Conservation (phyloP, 75 land plant genomes). For the Pinus tabuliformis region DNA sequence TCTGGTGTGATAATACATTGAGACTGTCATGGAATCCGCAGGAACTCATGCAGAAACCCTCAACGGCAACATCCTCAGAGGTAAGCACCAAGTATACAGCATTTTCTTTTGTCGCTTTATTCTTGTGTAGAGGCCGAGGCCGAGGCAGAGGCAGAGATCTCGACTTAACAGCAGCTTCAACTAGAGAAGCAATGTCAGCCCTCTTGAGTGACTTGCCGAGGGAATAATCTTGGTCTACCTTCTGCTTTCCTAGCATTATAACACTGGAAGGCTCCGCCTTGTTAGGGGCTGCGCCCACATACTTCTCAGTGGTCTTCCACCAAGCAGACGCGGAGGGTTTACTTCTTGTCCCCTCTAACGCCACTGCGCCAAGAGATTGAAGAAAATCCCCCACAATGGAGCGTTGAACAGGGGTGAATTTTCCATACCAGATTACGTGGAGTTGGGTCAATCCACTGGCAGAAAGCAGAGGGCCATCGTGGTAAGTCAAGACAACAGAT, state of each 20-base stretch:
- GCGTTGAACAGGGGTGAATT: constrained; percentile 51
- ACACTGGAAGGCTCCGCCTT: constrained; percentile 10
- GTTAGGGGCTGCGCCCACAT: constrained; percentile 32
- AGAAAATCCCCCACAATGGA: constrained; percentile 60
- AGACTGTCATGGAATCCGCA: constrained; percentile 54
- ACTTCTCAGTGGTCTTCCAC: constrained; percentile 67
- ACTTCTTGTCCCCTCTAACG: constrained; percentile 10
- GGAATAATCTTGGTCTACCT: constrained; percentile 35
- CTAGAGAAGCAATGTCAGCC: constrained; percentile 24
- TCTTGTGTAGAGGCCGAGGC: neutral
- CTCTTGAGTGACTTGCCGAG: constrained; percentile 39
- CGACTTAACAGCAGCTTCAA: neutral
- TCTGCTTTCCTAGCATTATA: constrained; percentile 22
- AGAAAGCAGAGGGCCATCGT: constrained; percentile 57
- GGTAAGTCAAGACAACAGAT: constrained; percentile 55
- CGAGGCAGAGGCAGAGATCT: neutral
- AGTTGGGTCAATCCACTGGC: constrained; percentile 37
- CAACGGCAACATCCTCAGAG: constrained; percentile 62
- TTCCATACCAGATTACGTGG: constrained; percentile 68
- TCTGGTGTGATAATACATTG: neutral
- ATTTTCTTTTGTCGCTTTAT: constrained; percentile 1
- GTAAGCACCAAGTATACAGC: constrained; percentile 61
- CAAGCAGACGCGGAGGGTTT: constrained; percentile 16
- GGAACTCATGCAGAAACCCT: constrained; percentile 68
- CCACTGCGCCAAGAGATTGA: constrained; percentile 43